Evolutionary conservation across 768 basidiomycete genomes (phyloP).

Genomic region (Phaeotremella fagi): DNA sequence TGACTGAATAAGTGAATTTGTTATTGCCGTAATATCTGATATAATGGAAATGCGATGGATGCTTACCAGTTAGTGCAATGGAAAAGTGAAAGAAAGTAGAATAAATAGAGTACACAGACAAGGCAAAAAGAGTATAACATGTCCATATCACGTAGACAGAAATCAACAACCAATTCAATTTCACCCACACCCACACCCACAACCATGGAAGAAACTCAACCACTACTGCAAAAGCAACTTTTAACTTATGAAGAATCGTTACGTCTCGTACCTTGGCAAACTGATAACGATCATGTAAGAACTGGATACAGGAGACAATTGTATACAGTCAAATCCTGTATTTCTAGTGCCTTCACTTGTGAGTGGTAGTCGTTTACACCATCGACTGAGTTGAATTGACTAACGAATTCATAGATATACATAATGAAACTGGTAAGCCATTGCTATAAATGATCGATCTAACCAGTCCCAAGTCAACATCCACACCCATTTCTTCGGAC

Average conservation of each 20-base stretch:
- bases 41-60: neutral
- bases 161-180: neutral
- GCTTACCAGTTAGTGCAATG: too few species aligned
- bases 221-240: neutral
- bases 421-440: slow-evolving; percentile 45
- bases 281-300: slow-evolving; percentile 41
- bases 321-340: slow-evolving; percentile 17
- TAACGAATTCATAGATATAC: slow-evolving; percentile 26
- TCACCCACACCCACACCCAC: neutral
- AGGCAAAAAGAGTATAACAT: too few species aligned
- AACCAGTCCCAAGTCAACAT: slow-evolving; percentile 93
- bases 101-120: neutral
- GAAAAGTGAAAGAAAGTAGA: too few species aligned
- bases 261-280: slow-evolving; percentile 39
- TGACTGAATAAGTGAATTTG: neutral
- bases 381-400: neutral
- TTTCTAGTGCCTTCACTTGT: slow-evolving; percentile 37
- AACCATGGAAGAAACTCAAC: neutral
- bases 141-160: neutral
- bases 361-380: slow-evolving; percentile 5
- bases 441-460: too few species aligned
- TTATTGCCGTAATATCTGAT: neutral
- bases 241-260: slow-evolving; percentile 38
- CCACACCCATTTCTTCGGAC: slow-evolving; percentile 71
- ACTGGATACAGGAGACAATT: slow-evolving; percentile 38